Percentiles rank a stretch among this genome's conserved stretches.
Evolutionary conservation across 78 protist genomes (phyloP).

Genomic region (Dictyostelium capitatum): DNA sequence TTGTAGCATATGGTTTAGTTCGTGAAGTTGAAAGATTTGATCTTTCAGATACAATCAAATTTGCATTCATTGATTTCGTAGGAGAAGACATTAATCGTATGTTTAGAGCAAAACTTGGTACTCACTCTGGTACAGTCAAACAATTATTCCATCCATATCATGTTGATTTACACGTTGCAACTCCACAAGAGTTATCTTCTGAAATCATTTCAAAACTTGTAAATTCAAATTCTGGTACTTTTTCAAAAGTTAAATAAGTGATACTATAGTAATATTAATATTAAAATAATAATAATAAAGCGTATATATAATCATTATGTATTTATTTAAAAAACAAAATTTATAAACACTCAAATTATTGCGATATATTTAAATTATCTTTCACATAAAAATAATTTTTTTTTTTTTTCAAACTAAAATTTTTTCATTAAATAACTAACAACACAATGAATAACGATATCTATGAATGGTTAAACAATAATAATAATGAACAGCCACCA

Average conservation of each 20-base stretch:
- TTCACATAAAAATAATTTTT: no score
- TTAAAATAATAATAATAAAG: no score
- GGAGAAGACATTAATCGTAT: slow-evolving; percentile 80
- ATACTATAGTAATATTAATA: no score
- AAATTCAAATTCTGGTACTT: slow-evolving; percentile 55
- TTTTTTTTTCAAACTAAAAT: no score
- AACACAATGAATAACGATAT: no score
- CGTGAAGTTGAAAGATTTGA: slow-evolving; percentile 69
- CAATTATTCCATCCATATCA: slow-evolving; percentile 75
- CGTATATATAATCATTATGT: no score
- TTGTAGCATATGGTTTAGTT: slow-evolving; percentile 79
- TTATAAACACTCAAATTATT: neutral
- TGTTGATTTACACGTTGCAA: slow-evolving; percentile 61
- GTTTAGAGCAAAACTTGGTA: slow-evolving; percentile 84
- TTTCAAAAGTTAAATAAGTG: slow-evolving; percentile 24
- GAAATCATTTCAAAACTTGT: slow-evolving; percentile 23
- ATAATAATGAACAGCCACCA: no score
- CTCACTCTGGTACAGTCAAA: slow-evolving; percentile 77
- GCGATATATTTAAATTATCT: no score
- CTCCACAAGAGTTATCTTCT: slow-evolving; percentile 25
- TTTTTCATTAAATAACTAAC: no score
- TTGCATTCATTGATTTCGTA: slow-evolving; percentile 72
- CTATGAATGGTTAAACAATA: no score
- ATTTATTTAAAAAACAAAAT: neutral
- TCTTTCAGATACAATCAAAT: slow-evolving; percentile 70